Evolutionary conservation across 345 rosid species (phyloP), one percentile per base, ranked within the genome.

Genomic region (Xanthoceras sorbifolium): DNA sequence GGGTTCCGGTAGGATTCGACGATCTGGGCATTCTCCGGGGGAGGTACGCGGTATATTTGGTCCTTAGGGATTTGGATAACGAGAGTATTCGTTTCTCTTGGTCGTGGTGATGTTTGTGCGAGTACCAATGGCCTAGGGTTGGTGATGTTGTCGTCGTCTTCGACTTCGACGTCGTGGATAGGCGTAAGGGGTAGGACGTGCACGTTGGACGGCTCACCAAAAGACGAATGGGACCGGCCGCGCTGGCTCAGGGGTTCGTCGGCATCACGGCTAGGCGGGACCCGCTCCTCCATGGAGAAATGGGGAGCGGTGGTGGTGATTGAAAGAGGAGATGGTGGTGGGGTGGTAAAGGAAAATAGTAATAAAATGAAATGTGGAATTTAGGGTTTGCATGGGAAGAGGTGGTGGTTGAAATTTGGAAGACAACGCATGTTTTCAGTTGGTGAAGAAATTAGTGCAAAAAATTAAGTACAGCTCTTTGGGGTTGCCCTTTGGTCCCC

Each of bases 61-160:
- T 91, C 93, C 64, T 87, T 91, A 3, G 91, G 93, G 73, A 90
- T 78, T 59, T 88, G 92, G 52, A 91, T 87, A 40, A 91, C 86
- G 38, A 89, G 85, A 42, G 89, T 82, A 67, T 83, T 83, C 36
- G n/a, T 14, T 9, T 50, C 57, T 57, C 4, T 18, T 20, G 28
- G 62, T n/a, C 8, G 20, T 20, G 7, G 17, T 50, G 57, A 5
- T 3, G 57, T 5, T 4, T 46, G 63, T 8, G 54, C 8, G 2
- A 77, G 22, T 4, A 25, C 18, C 57, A 52, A 74, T 69, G 71
- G 81, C 40, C 62, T 18, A 50, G 55, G 84, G 70, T 63, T 29
- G 1, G 29, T 11, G 2, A 5, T 6, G 3, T 65, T 22, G 10
- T n/a, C 46, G 7, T 42, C 42, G 1, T 60, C 67, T 0, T 25